Base-by-base conservation (phyloP, 306 rosid species). In the Calophaca sinica region DNA sequence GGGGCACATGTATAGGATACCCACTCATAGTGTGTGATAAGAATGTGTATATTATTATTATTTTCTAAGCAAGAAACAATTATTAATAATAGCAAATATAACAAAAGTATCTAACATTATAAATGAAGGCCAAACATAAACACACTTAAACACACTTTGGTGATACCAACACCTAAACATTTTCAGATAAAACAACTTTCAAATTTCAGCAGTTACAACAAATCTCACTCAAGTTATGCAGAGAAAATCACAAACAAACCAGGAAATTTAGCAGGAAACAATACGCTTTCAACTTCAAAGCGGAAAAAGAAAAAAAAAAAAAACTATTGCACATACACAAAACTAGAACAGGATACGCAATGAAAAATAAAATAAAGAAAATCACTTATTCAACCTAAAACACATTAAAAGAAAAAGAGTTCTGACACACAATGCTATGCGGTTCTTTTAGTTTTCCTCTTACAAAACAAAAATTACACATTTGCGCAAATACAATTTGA, bases 311-410 rank as follows among this genome's bases (percentile, higher is more conserved):
- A 20, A 20, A 20, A 63, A 54, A 9, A 39, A 0, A 29, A 38
- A 7, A 62, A 62, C 46, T n/a, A 12, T 15, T 12, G 49, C 70
- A 36, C 31, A 57, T 8, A 48, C 15, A 64, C n/a, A 57, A 74
- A 61, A 74, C 12, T 53, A 32, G 48, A 70, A 35, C 74, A 54
- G 29, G 42, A 50, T 64, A 49, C 62, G 70, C 51, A 52, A 51
- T 33, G 35, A 49, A 68, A 59, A 46, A 62, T 26, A 46, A 68
- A 26, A 42, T 4, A 69, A 26, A 48, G 41, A 74, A 58, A 29
- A 75, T 28, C 58, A 55, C 48, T 15, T 10, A 53, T 38, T 32
- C 32, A 8, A 52, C 26, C 29, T 53, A 60, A 67, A 49, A 14
- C 10, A 14, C 31, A 66, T n/a, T 36, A 13, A 41, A 50, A 60